These are phyloP conservation scores for Magnusiomyces fungicola DNA, from an alignment of 1,139 yeast genomes.

Conservation along the genomic window DNA sequence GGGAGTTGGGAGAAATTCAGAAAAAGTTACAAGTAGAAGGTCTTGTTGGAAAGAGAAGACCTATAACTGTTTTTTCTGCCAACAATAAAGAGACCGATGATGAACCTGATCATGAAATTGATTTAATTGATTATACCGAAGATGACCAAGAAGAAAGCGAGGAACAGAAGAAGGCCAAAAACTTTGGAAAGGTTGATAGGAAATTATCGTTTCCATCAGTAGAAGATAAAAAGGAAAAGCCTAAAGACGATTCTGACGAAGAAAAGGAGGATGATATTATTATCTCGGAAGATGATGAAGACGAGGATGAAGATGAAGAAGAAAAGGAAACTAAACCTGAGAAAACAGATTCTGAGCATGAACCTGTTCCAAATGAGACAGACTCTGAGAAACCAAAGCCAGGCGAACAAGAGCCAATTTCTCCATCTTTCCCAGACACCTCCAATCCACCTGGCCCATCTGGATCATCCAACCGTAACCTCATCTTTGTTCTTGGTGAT, in stretches of 20 bases:
- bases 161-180: constrained; percentile 6
- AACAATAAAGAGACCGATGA: constrained; percentile 12
- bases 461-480: background rate
- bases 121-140: background rate
- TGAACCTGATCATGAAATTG: constrained; percentile 8
- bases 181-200: background rate
- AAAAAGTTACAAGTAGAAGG: constrained; percentile 25
- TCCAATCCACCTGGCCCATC: background rate
- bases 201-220: background rate
- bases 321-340: background rate
- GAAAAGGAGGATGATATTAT: background rate
- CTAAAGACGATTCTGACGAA: background rate
- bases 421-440: background rate
- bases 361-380: too few species aligned
- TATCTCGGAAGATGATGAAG: constrained; percentile 1
- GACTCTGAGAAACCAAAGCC: too few species aligned
- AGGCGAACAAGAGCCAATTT: background rate
- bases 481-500: constrained; percentile 61
- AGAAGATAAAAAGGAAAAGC: background rate
- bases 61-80: constrained; percentile 11
- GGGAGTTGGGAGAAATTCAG: constrained; percentile 39
- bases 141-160: constrained; percentile 1
- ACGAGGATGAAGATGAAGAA: background rate
- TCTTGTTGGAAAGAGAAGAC: constrained; percentile 17
- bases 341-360: too few species aligned